Evolutionary conservation across 2,329 filamentous ascomycete species (phyloP).

Genomic region (Beauveria brongniartii): DNA sequence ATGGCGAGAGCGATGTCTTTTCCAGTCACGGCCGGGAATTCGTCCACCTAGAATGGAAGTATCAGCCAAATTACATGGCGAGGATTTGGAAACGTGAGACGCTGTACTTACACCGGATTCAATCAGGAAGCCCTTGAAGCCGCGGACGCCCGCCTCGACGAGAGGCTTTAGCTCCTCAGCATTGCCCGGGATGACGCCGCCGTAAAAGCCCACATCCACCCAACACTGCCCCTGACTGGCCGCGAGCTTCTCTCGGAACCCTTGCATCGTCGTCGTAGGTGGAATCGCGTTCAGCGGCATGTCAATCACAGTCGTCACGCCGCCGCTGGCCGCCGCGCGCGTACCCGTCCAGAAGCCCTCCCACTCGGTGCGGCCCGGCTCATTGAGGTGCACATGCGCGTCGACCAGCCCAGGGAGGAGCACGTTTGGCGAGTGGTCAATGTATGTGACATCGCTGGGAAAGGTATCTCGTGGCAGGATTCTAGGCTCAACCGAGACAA

Average conservation of each 20-base stretch:
- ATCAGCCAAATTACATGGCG: constrained; percentile 13
- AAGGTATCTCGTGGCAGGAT: constrained; percentile 72
- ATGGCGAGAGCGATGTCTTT: constrained; percentile 74
- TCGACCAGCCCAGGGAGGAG: constrained; percentile 89
- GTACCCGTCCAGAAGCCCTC: constrained; percentile 96
- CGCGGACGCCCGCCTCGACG: constrained; percentile 77
- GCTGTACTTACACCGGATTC: constrained; percentile 75
- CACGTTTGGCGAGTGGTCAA: constrained; percentile 76
- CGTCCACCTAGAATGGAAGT: constrained; percentile 59
- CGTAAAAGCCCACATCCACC: constrained; percentile 99
- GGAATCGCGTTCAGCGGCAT: constrained; percentile 98
- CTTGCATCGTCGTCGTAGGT: constrained; percentile 81
- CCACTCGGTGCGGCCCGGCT: constrained; percentile 95
- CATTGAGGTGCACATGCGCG: constrained; percentile 95
- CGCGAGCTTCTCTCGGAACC: constrained; percentile 74
- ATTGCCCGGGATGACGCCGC: constrained; percentile 89
- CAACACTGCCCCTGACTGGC: constrained; percentile 85
- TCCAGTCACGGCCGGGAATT: constrained; percentile 86
- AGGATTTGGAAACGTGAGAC: not conserved
- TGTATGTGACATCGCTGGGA: constrained; percentile 62
- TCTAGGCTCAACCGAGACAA: constrained; percentile 63
- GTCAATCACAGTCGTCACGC: constrained; percentile 92
- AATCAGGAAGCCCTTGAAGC: constrained; percentile 97
- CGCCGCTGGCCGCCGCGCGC: constrained; percentile 85
- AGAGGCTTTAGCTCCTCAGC: constrained; percentile 68